These are phyloP conservation scores for Dactylellina leptospora DNA, from an alignment of 2,329 filamentous ascomycete species.

Conservation along the genomic window DNA sequence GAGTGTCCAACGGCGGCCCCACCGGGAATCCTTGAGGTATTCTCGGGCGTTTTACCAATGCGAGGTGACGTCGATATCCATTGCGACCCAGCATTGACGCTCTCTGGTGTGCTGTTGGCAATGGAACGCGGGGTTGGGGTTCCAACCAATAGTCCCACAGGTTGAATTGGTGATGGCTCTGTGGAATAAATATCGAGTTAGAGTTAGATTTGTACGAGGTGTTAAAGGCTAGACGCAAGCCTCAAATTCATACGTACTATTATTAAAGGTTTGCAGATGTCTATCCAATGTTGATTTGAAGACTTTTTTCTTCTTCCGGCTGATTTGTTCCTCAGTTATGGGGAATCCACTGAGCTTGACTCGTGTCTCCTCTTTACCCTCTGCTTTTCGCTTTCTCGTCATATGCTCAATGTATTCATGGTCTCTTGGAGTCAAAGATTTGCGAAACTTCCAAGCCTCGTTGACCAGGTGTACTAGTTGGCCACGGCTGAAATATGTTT, in stretches of 20 bases:
- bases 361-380: slow-evolving; percentile 9
- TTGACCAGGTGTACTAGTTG: slow-evolving; percentile 19
- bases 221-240: too few species aligned
- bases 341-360: slow-evolving; percentile 13
- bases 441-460: slow-evolving; percentile 16
- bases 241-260: too few species aligned
- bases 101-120: not conserved
- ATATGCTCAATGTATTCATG: slow-evolving; percentile 9
- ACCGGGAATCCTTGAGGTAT: not conserved
- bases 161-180: slow-evolving; percentile 5
- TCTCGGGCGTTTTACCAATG: not conserved
- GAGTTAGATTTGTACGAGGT: too few species aligned
- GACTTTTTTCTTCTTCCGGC: slow-evolving; percentile 5
- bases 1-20: not conserved
- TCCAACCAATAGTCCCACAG: slow-evolving; percentile 11
- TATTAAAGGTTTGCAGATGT: too few species aligned
- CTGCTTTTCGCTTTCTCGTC: slow-evolving; percentile 4
- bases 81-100: not conserved
- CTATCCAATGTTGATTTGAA: not conserved
- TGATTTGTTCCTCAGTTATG: not conserved
- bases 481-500: not conserved
- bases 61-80: not conserved
- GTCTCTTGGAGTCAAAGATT: not conserved
- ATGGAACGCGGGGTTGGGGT: slow-evolving; percentile 5
- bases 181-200: not conserved